Percentiles rank a stretch among this genome's conserved stretches.
These are phyloP conservation scores for Eimeria praecox DNA, from an alignment of 169 alveolate genomes.

Conservation along the genomic window DNA sequence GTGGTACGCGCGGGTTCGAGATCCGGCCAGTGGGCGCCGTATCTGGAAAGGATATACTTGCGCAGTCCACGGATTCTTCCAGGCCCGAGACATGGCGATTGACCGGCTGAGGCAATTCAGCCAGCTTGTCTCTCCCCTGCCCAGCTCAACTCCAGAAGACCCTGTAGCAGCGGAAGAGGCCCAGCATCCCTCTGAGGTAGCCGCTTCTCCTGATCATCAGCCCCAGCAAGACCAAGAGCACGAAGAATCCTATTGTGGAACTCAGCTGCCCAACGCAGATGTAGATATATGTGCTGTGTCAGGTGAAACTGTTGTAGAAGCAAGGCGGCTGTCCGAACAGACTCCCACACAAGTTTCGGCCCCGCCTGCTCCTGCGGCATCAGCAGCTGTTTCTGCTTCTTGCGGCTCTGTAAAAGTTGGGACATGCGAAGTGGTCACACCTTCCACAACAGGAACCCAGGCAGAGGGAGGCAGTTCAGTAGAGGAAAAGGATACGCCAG, in stretches of 20 bases:
- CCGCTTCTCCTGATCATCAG: not conserved
- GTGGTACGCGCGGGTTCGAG: conserved; percentile 81
- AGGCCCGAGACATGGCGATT: conserved; percentile 82
- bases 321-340: not conserved
- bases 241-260: not conserved
- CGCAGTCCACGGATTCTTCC: conserved; percentile 80
- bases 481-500: not conserved
- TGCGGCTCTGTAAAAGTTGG: not conserved
- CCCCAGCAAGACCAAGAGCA: conserved; percentile 36
- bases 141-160: conserved; percentile 11
- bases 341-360: not conserved
- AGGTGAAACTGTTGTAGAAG: not conserved
- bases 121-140: conserved; percentile 60
- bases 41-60: conserved; percentile 83
- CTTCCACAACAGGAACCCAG: not conserved
- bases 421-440: not conserved
- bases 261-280: conserved; percentile 1
- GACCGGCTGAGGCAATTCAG: conserved; percentile 75
- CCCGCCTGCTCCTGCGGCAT: not conserved
- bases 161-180: conserved; percentile 28
- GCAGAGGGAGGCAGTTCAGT: not conserved
- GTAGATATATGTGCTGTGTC: not conserved
- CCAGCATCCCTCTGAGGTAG: not conserved
- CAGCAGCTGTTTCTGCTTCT: not conserved
- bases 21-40: conserved; percentile 78